Evolutionary conservation across 2,329 filamentous ascomycete species (phyloP), one percentile per base, ranked within the genome.

Genomic region (Cladosporium sp.): DNA sequence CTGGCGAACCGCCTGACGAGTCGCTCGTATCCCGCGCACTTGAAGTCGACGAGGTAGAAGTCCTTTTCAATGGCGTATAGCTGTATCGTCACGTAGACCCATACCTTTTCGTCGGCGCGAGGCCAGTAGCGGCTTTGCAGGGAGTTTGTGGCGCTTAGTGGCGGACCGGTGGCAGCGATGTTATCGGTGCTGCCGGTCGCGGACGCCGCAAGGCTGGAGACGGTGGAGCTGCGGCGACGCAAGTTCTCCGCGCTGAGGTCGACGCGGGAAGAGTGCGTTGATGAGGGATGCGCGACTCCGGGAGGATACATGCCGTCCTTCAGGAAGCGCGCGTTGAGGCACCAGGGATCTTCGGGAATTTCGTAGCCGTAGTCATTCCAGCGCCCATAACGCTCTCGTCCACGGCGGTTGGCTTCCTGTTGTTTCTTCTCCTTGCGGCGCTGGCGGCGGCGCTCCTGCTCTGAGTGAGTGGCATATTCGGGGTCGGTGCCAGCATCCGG

Each of bases 1-100:
- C 59, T 56, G 7, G 70, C 66, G 40, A 75, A 64, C 4, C 69
- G 67, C 8, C 63, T 61, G 3, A 85, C 82, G 42, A 92, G 85
- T 49, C 93, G 88, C 72, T 98, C 93, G 70, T 98, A 98, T 16
- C 93, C 93, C 12, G 93, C 91, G 67, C 92, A 97, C 67, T 96
- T 97, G 77, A 98, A 98, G 68, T 98, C 93, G 42, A 98, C 93
- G 55, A 98, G 84, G 69, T 92, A 97, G 57, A 93, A 92, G 49
- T 88, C 86, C 51, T 84, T 83, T 67, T 97, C 92, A 75, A 97
- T 90, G 64, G 90, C 86, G 69, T 96, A 96, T 45, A 96, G 84
- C 67, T 96, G 93, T 56, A 98, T 96, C 57, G 95, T 91, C 66
- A 98, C 83, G 65, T 95, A 93, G 62, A 97, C 86, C 65, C 87